Percentiles rank a stretch among this genome's conserved stretches.
These are phyloP conservation scores for Strobilomyces echinocephalus DNA, from an alignment of 768 basidiomycete species.

Conservation along the genomic window DNA sequence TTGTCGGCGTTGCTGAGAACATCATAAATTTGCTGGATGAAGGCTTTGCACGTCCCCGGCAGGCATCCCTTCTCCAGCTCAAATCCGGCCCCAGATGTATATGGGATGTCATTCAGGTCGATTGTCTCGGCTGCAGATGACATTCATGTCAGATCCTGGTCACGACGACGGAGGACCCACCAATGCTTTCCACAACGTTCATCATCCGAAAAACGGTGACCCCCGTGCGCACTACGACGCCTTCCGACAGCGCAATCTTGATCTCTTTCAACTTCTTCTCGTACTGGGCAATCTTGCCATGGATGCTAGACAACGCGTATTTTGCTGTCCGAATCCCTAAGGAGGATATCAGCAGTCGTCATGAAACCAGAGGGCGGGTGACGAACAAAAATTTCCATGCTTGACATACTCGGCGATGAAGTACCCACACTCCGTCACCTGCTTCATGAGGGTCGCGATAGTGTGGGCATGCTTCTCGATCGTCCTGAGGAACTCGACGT, in stretches of 20 bases:
- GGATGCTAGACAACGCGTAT: background rate
- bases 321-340: background rate
- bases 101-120: background rate
- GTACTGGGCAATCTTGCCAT: background rate
- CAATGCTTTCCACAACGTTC: background rate
- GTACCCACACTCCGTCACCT: slow-evolving; percentile 3
- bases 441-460: background rate
- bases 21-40: background rate
- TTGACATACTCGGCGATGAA: slow-evolving; percentile 2
- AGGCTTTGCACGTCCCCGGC: background rate
- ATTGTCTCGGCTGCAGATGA: background rate
- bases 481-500: background rate
- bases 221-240: background rate
- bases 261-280: background rate
- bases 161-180: background rate
- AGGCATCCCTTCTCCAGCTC: slow-evolving; percentile 3
- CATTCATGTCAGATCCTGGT: background rate
- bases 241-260: background rate
- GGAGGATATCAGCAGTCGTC: background rate
- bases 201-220: background rate
- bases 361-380: background rate
- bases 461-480: background rate
- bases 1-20: background rate
- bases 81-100: slow-evolving; percentile 7
- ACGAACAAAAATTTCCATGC: background rate